Conservation (phyloP, 2,329 filamentous ascomycete species). For the Colletotrichum musicola region DNA sequence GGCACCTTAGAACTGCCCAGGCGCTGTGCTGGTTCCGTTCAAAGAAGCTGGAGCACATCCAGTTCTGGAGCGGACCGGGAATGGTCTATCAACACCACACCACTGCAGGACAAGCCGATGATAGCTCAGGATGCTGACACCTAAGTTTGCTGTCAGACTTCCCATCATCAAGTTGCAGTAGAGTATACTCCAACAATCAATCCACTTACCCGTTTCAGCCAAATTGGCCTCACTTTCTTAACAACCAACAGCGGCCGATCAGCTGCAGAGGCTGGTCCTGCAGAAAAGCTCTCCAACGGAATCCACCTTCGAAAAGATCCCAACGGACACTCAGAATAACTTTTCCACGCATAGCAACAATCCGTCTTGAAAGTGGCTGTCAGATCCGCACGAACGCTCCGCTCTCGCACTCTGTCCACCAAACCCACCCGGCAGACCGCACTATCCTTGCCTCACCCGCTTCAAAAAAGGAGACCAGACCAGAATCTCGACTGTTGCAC, state of each 20-base stretch:
- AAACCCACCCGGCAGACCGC: not conserved
- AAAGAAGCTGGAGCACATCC: not conserved
- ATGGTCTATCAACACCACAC: not conserved
- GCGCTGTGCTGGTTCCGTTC: not conserved
- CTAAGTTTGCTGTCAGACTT: too few relatives aligned
- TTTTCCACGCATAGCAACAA: not conserved
- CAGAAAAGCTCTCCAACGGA: too few relatives aligned
- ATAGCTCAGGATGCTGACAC: not conserved
- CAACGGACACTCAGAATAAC: not conserved
- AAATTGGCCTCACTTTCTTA: too few relatives aligned
- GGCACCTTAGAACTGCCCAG: not conserved
- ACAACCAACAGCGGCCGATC: too few relatives aligned
- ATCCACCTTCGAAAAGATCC: too few relatives aligned
- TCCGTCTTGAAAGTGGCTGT: not conserved
- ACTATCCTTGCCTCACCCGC: not conserved
- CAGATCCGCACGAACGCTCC: slow-evolving; percentile 2
- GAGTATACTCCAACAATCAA: too few relatives aligned
- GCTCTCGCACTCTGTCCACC: not conserved
- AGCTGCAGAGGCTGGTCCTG: too few relatives aligned
- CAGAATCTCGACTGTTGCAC: slow-evolving; percentile 3
- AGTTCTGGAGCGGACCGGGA: not conserved
- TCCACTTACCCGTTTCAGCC: too few relatives aligned
- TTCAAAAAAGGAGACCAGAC: not conserved
- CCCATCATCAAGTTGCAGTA: too few relatives aligned
- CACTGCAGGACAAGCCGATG: not conserved